Percentiles rank a stretch among this genome's conserved stretches.
These are phyloP conservation scores for Saprolegnia parasitica DNA, from an alignment of 352 stramenopile species.

Conservation along the genomic window DNA sequence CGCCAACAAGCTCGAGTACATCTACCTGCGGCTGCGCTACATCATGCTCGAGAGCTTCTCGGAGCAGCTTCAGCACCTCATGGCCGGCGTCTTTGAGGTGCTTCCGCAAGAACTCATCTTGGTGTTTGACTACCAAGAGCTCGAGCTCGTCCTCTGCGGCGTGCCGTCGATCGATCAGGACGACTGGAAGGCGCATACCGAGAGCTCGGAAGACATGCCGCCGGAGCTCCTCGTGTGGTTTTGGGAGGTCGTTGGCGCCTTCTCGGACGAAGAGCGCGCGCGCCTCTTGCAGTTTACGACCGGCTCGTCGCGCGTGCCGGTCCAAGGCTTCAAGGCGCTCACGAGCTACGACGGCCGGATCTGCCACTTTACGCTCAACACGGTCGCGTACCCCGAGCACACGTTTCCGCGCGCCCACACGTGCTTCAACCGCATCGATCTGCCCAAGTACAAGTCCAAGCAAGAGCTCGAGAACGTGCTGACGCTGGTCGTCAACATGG, in stretches of 20 bases:
- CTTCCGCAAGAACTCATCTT: constrained; percentile 87
- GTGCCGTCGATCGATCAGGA: constrained; percentile 77
- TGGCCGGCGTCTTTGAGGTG: constrained; percentile 95
- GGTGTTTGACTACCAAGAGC: constrained; percentile 79
- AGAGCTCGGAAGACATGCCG: constrained; percentile 82
- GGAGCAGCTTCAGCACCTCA: constrained; percentile 89
- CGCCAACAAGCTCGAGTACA: constrained; percentile 97
- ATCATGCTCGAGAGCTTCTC: constrained; percentile 92
- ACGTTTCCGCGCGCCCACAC: constrained; percentile 46
- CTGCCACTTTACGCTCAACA: constrained; percentile 60
- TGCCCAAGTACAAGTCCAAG: constrained; percentile 90
- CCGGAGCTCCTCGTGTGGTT: constrained; percentile 74
- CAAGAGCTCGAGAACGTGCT: constrained; percentile 90
- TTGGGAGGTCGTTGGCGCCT: constrained; percentile 52
- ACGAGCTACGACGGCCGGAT: constrained; percentile 58
- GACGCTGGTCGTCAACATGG: constrained; percentile 93
- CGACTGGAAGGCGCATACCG: constrained; percentile 79
- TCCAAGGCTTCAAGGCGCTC: constrained; percentile 61
- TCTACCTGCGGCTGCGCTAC: constrained; percentile 94
- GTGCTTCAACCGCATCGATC: constrained; percentile 79
- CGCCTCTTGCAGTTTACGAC: constrained; percentile 55
- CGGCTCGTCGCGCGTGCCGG: constrained; percentile 48
- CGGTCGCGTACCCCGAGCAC: constrained; percentile 51
- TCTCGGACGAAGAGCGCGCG: constrained; percentile 52
- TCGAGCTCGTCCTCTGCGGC: constrained; percentile 76